Percentiles rank a stretch among this genome's conserved stretches.
phyloP scores from a whole-genome alignment of 2,329 filamentous ascomycete genomes.

The Cercospora janseana region DNA sequence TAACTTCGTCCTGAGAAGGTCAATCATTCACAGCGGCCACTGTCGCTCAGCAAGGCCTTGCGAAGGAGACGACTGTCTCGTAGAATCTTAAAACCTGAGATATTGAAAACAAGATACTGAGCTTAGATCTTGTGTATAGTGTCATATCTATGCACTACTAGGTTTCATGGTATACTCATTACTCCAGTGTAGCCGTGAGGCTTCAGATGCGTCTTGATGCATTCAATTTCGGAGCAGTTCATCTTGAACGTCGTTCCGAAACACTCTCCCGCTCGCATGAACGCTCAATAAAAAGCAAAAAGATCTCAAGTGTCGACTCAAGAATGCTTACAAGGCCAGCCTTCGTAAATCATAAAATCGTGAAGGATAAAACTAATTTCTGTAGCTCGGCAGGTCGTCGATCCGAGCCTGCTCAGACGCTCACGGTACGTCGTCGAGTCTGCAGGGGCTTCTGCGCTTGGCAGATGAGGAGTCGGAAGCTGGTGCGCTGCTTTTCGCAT shows the following conservation, averaged over 20 bases:
- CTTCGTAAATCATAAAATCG: conserved; percentile 14
- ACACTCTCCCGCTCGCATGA: conserved; percentile 22
- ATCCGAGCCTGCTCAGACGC: conserved; percentile 40
- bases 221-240: background rate
- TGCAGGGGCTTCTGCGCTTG: conserved; percentile 75
- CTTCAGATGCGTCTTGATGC: conserved; percentile 6
- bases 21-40: background rate
- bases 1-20: conserved; percentile 21
- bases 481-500: conserved; percentile 82
- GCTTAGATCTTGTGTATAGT: background rate
- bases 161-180: background rate
- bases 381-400: background rate
- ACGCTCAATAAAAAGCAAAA: conserved; percentile 20
- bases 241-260: background rate
- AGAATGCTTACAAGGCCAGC: conserved; percentile 24
- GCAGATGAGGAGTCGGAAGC: conserved; percentile 85
- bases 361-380: background rate
- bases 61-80: background rate
- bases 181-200: conserved; percentile 2
- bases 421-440: conserved; percentile 49
- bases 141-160: background rate
- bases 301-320: background rate
- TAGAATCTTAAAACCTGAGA: background rate
- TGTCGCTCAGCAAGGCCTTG: background rate
- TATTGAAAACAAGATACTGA: too few species aligned